These are phyloP conservation scores for Lentinus polychrous DNA, from an alignment of 1,284 basidiomycete species.

Conservation along the genomic window DNA sequence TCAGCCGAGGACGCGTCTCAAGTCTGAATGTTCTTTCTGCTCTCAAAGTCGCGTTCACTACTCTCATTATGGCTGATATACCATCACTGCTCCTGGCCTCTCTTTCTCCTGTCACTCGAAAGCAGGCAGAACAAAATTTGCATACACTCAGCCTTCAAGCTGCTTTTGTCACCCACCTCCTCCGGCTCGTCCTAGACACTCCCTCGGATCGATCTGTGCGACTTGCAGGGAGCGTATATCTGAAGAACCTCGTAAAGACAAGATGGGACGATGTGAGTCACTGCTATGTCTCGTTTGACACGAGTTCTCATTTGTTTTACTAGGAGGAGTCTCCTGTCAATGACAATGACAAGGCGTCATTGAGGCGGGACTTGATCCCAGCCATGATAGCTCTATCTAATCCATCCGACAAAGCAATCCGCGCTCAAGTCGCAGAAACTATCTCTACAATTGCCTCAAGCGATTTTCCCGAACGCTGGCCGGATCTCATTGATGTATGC, in stretches of 20 bases:
- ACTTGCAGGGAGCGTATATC: constrained; percentile 79
- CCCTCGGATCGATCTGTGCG: constrained; percentile 65
- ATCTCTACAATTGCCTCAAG: constrained; percentile 81
- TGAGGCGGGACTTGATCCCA: constrained; percentile 70
- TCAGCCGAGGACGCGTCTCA: no score
- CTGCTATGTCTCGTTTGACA: background rate
- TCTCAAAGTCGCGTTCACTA: no score
- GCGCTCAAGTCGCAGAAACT: constrained; percentile 84
- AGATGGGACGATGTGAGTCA: constrained; percentile 79
- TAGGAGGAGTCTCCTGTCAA: constrained; percentile 60
- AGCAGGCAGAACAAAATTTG: constrained; percentile 77
- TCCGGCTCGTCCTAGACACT: constrained; percentile 66
- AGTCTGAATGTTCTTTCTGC: no score
- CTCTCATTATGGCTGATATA: constrained; percentile 68
- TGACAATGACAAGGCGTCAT: constrained; percentile 58
- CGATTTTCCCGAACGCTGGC: constrained; percentile 86
- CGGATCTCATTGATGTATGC: constrained; percentile 78
- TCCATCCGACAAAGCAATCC: constrained; percentile 58
- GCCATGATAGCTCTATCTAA: constrained; percentile 76
- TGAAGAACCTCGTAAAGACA: constrained; percentile 83
- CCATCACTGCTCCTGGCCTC: constrained; percentile 66
- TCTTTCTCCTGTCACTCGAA: constrained; percentile 64
- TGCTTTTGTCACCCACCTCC: constrained; percentile 73
- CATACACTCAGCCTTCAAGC: constrained; percentile 58
- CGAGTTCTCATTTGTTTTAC: background rate